Base-by-base conservation (phyloP, 441 rosid genomes). In the Biscutella laevigata region DNA sequence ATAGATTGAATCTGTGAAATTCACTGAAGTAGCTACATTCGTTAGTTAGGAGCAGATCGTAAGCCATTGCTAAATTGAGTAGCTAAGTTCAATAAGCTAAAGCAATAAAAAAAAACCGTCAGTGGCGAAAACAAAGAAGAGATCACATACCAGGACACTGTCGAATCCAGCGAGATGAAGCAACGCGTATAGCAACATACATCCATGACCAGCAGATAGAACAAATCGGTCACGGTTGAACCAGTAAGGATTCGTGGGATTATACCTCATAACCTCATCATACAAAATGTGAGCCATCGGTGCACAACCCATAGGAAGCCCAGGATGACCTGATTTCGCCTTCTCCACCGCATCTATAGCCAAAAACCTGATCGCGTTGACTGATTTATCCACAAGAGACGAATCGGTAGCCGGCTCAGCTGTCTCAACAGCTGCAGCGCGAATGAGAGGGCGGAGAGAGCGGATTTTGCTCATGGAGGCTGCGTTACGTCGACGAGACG, bases 301-400 rank as follows among this genome's bases (percentile, higher is more conserved):
- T 30, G 99, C 97, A 71, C 97, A 94, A 0, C 99, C 99, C 99
- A 94, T 94, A 32, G 99, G 99, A 54, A 94, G 74, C 9, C 99
- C 97, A 8, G 99, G 99, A 64, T 94, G 99, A 3, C 99, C 99
- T 5, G 97, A 94, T 43, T 94, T 94, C 2, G 99, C 99, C 77
- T 86, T 94, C 79, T 94, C 97, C 9, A 94, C 99, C 4, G 99
- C 95, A 57, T 94, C 99, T 34, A 94, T 64, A 0, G 97, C 83
- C 36, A 94, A 67, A 71, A 94, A 94, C 68, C 99, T 66, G 36
- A 94, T 94, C 39, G 96, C 69, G 65, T 94, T 89, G 32, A 94
- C 41, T 43, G 99, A 94, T 66, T 86, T 87, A 53, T 89, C 99
- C n/a, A 94, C 80, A 59, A 94, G 59, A 7, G 92, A 53, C 35